These are phyloP conservation scores for Protomyces lactucae-debilis DNA, from an alignment of 1,139 yeast species.

Conservation along the genomic window DNA sequence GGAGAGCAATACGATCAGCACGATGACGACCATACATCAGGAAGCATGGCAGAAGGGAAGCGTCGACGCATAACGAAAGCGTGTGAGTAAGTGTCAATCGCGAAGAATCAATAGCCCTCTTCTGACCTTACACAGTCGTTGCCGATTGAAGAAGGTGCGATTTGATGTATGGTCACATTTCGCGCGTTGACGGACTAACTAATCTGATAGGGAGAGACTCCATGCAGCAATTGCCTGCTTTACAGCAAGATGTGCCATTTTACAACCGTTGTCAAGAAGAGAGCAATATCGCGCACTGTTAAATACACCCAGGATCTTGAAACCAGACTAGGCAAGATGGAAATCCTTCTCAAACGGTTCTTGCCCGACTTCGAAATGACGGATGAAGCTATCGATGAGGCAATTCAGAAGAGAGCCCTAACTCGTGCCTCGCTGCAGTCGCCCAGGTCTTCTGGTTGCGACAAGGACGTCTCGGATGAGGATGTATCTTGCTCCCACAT, in stretches of 20 bases:
- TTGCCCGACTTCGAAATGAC: conserved; percentile 27
- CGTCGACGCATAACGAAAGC: conserved; percentile 41
- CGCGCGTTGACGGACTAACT: no score
- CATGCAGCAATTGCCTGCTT: conserved; percentile 7
- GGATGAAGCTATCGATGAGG: neutral
- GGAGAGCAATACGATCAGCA: neutral
- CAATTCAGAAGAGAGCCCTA: neutral
- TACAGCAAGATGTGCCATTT: conserved; percentile 36
- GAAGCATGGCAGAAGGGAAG: conserved; percentile 30
- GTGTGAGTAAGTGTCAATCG: conserved; percentile 46
- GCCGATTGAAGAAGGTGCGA: conserved; percentile 64
- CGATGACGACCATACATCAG: neutral
- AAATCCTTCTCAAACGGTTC: conserved; percentile 36
- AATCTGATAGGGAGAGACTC: conserved; percentile 36
- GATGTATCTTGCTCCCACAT: no score
- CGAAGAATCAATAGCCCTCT: neutral
- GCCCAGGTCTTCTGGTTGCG: neutral
- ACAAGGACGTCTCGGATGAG: no score
- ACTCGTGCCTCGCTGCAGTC: neutral
- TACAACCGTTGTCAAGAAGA: conserved; percentile 37
- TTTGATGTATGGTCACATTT: conserved; percentile 53
- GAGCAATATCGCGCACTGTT: conserved; percentile 33
- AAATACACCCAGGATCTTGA: conserved; percentile 37
- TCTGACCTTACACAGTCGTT: conserved; percentile 38
- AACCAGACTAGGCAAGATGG: conserved; percentile 39